These are phyloP conservation scores for Russula sp. DNA, from an alignment of 768 basidiomycete genomes.

Conservation along the genomic window DNA sequence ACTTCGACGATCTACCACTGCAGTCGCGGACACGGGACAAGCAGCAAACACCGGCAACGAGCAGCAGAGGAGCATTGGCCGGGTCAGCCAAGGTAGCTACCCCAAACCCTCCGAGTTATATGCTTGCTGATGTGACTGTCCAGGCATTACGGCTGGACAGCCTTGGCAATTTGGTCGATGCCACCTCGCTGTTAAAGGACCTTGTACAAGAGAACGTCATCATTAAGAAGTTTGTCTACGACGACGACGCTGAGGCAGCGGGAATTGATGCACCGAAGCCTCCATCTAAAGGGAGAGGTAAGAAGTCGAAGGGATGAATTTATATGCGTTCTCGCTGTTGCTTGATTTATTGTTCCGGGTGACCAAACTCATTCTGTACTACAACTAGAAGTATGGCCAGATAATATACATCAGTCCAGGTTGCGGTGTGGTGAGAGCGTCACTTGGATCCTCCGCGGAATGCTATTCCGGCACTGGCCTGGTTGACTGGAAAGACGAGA, in stretches of 20 bases:
- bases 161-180: slow-evolving; percentile 63
- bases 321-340: slow-evolving; percentile 16
- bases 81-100: slow-evolving; percentile 55
- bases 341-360: slow-evolving; percentile 15
- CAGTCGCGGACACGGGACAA: slow-evolving; percentile 36
- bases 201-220: slow-evolving; percentile 59
- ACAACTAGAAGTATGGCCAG: slow-evolving; percentile 1
- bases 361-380: slow-evolving; percentile 2
- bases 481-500: slow-evolving; percentile 72
- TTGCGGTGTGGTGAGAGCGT: slow-evolving; percentile 10
- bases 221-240: slow-evolving; percentile 77
- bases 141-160: slow-evolving; percentile 61
- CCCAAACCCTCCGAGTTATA: slow-evolving; percentile 2
- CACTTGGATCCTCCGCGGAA: slow-evolving; percentile 39
- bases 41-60: slow-evolving; percentile 36
- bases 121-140: not conserved
- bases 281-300: slow-evolving; percentile 39
- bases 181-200: slow-evolving; percentile 48
- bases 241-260: slow-evolving; percentile 44
- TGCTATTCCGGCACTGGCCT: slow-evolving; percentile 61
- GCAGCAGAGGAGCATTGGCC: slow-evolving; percentile 60
- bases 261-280: slow-evolving; percentile 32
- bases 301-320: slow-evolving; percentile 45
- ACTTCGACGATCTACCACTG: slow-evolving; percentile 57
- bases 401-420: slow-evolving; percentile 5